Base-by-base conservation (phyloP, 495 filamentous ascomycete species). In the Penicillium waksmanii region DNA sequence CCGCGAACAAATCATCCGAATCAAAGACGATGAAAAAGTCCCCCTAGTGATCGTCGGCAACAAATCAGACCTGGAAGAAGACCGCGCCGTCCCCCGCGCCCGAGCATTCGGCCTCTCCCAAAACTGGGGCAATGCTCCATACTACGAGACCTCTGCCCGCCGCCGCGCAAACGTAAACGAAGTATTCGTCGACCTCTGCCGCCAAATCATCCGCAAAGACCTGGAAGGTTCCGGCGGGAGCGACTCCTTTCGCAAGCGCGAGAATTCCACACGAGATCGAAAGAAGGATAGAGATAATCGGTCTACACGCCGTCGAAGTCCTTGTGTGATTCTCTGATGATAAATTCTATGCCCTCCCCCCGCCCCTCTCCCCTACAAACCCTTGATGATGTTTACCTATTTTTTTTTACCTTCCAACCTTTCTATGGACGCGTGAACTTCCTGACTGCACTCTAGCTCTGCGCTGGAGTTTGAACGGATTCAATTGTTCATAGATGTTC, bases 21-120 rank as follows among this genome's bases (percentile, higher is more conserved):
- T 98, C 73, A 98, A 98, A 77, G 93, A 96, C 70, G 92, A 96
- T 73, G 88, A 91, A 57, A 87, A 86, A 50, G 87, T 97, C 9
- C 95, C 95, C 27, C 87, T 98, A 56, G 95, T 98, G 25, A 93
- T 98, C 47, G 94, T 97, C 34, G 95, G 95, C 62, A 98, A 98
- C 80, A 98, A 98, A 74, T 91, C 89, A 31, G 95, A 98, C 67
- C 85, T 98, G 12, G 92, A 96, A 74, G 93, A 96, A 67, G 90
- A 96, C 67, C 88, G 95, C 35, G 84, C 84, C 17, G 92, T 98
- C 27, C 87, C 90, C 19, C 86, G 92, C 18, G 84, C 88, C 44
- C 88, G 87, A 58, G 95, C 92, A 18, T 97, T 97, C 70, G 76
- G 84, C n/a, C 80, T 97, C 53, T 91, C 89, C 17, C 90, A 96